phyloP scores from a whole-genome alignment of 768 basidiomycete genomes.

The Tylopilus sp. region DNA sequence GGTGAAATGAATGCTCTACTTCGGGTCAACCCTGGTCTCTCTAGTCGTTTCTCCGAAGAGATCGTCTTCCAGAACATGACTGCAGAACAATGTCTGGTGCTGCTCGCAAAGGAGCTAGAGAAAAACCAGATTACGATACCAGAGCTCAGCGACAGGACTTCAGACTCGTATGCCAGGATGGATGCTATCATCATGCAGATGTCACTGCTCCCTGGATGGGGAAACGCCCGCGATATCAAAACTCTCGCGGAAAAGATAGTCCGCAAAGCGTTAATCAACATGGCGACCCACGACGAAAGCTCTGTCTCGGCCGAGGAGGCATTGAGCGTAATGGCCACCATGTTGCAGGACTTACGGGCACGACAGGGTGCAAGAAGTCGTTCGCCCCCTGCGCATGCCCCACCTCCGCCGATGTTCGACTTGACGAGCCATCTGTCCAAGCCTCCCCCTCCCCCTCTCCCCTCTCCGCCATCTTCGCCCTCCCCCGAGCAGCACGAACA shows the following conservation, averaged over 20 bases:
- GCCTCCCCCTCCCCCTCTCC: constrained; percentile 19
- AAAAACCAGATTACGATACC: constrained; percentile 40
- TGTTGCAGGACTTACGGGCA: constrained; percentile 21
- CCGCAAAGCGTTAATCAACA: constrained; percentile 34
- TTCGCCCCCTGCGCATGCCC: neutral
- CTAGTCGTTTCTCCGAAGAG: constrained; percentile 68
- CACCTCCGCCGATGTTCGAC: constrained; percentile 18
- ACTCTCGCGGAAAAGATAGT: constrained; percentile 50
- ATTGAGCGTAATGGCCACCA: constrained; percentile 24
- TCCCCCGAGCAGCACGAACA: too few relatives aligned
- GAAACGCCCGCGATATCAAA: constrained; percentile 64
- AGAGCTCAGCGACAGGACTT: constrained; percentile 27
- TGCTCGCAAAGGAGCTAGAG: constrained; percentile 47
- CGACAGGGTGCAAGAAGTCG: constrained; percentile 20
- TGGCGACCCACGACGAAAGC: constrained; percentile 12
- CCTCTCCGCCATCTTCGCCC: too few relatives aligned
- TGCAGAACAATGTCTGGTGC: constrained; percentile 47
- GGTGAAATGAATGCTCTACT: constrained; percentile 62
- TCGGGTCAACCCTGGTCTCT: constrained; percentile 57
- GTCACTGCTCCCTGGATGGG: constrained; percentile 53
- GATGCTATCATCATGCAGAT: constrained; percentile 39
- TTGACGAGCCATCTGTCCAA: constrained; percentile 19
- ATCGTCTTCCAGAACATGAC: constrained; percentile 54
- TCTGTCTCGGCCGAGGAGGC: constrained; percentile 29
- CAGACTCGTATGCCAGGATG: constrained; percentile 27